Conservation (phyloP, 345 rosid genomes). For the Eucalyptus sp. region DNA sequence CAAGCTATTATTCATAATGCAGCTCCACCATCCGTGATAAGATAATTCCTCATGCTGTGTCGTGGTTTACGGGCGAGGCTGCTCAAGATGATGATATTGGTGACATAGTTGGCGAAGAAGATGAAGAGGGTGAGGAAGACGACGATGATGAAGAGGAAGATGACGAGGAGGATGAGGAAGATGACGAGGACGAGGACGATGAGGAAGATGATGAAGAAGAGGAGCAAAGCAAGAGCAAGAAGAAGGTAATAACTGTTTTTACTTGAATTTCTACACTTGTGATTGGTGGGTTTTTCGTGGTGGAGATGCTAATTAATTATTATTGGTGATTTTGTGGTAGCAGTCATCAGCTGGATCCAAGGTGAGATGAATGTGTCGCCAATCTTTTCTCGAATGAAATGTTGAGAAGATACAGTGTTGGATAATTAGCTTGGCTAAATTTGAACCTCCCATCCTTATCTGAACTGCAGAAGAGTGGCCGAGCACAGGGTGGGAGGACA, state of each 20-base stretch:
- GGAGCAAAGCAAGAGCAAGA: constrained; percentile 39
- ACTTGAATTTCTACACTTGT: neutral
- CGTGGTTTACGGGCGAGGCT: constrained; percentile 98
- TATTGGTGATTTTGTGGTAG: neutral
- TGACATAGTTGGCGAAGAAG: constrained; percentile 15
- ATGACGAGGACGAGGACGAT: constrained; percentile 44
- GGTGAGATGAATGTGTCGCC: neutral
- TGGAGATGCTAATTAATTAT: neutral
- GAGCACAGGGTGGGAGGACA: constrained; percentile 29
- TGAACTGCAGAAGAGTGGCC: constrained; percentile 48
- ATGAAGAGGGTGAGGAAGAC: neutral
- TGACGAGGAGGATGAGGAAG: constrained; percentile 40
- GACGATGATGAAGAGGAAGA: constrained; percentile 41
- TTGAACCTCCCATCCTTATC: neutral
- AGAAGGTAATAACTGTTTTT: neutral
- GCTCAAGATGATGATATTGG: constrained; percentile 48
- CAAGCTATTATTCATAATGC: neutral
- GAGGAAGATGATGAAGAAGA: constrained; percentile 46
- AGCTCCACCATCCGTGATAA: constrained; percentile 88
- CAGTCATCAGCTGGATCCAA: neutral
- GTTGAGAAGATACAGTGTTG: neutral
- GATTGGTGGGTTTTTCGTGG: neutral
- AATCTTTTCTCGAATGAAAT: neutral
- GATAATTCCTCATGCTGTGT: constrained; percentile 89
- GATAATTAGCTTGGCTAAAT: neutral